Conservation (phyloP, 139 green algal species). For the Chlamydomonas asymmetrica region DNA sequence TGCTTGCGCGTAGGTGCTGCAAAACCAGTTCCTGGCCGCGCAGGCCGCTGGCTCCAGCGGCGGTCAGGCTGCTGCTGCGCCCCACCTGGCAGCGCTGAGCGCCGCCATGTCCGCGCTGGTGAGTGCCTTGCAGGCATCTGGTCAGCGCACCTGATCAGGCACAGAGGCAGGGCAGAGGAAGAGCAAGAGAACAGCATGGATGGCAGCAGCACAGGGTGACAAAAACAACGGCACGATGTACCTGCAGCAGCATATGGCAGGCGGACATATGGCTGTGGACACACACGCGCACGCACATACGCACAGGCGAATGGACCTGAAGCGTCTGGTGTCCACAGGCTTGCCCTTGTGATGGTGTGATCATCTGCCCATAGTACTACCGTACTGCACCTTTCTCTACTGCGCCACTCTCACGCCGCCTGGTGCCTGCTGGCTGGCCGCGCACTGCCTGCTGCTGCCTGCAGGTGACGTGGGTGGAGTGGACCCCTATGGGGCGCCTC, state of each 20-base stretch:
- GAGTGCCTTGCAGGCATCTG: too few species aligned
- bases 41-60: slow-evolving; percentile 3
- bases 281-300: slow-evolving; percentile 14
- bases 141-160: too few species aligned
- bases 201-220: too few species aligned
- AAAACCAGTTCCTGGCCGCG: slow-evolving; percentile 49
- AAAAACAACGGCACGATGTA: too few species aligned
- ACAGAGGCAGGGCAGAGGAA: too few species aligned
- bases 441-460: too few species aligned
- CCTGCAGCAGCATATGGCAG: not conserved
- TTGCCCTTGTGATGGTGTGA: too few species aligned
- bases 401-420: too few species aligned
- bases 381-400: too few species aligned
- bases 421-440: too few species aligned
- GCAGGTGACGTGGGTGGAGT: slow-evolving; percentile 70
- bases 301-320: not conserved
- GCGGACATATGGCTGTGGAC: not conserved
- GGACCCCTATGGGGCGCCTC: slow-evolving; percentile 67
- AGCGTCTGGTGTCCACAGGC: slow-evolving; percentile 20
- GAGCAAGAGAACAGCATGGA: too few species aligned
- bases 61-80: not conserved
- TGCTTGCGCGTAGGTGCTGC: slow-evolving; percentile 27
- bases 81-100: slow-evolving; percentile 34
- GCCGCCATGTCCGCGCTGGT: slow-evolving; percentile 51
- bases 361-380: too few species aligned